phyloP scores from a whole-genome alignment of 1,139 yeast genomes.

The Yamadazyma conglobata region DNA sequence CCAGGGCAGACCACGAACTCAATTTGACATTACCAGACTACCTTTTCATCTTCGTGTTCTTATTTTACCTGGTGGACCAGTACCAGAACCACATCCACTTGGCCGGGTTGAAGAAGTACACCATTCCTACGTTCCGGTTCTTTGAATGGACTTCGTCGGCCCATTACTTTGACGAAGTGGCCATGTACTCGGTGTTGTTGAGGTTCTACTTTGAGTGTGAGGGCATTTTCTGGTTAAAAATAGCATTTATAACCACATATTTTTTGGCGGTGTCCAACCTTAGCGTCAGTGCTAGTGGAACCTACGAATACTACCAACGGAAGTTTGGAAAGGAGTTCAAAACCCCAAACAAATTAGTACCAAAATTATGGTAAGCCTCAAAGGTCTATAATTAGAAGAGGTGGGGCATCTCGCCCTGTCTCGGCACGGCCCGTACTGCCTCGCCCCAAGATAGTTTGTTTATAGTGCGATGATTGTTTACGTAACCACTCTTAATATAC shows the following conservation, averaged over 20 bases:
- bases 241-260: conserved; percentile 23
- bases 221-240: conserved; percentile 11
- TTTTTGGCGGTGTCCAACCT: conserved; percentile 66
- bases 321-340: conserved; percentile 21
- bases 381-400: too few species aligned
- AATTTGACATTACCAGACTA: conserved; percentile 15
- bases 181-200: conserved; percentile 49
- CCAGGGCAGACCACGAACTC: background rate
- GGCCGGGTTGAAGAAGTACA: conserved; percentile 61
- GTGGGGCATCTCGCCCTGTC: too few species aligned
- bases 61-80: conserved; percentile 54
- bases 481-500: too few species aligned
- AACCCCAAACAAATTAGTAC: conserved; percentile 13
- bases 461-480: too few species aligned
- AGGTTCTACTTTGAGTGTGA: conserved; percentile 18
- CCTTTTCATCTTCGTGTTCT: conserved; percentile 27
- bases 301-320: conserved; percentile 48
- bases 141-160: conserved; percentile 63
- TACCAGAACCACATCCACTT: conserved; percentile 55
- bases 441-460: too few species aligned
- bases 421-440: too few species aligned
- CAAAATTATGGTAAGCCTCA: conserved; percentile 12
- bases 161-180: conserved; percentile 75
- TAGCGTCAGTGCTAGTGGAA: conserved; percentile 58
- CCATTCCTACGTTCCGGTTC: conserved; percentile 53